phyloP scores from a whole-genome alignment of 805 yeast genomes.

The Myxozyma neotropica region DNA sequence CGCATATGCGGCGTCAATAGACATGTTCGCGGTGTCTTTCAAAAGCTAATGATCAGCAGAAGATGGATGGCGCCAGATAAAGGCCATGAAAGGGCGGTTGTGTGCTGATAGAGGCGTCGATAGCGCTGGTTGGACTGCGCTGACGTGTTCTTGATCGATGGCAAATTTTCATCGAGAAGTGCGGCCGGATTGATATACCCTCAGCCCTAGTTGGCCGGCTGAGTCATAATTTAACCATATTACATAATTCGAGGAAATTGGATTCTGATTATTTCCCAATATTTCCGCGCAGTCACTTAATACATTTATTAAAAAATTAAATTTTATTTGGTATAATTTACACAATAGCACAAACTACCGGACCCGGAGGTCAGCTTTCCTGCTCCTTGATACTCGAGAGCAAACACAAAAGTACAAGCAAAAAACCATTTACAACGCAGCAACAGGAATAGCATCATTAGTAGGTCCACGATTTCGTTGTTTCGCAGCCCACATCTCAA shows the following conservation, averaged over 20 bases:
- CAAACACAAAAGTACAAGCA: background rate
- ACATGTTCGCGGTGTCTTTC: constrained; percentile 19
- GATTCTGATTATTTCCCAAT: too few relatives aligned
- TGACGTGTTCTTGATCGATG: constrained; percentile 9
- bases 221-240: background rate
- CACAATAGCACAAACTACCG: background rate
- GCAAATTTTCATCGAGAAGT: constrained; percentile 4
- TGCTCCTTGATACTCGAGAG: too few relatives aligned
- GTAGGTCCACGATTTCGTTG: background rate
- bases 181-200: background rate
- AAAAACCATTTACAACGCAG: background rate
- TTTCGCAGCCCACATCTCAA: constrained; percentile 26
- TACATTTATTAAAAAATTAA: background rate
- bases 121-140: background rate
- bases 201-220: background rate
- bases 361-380: too few relatives aligned
- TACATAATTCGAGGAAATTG: too few relatives aligned
- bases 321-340: background rate
- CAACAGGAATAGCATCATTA: background rate
- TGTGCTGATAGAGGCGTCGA: background rate
- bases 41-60: constrained; percentile 6
- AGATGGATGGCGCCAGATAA: constrained; percentile 6
- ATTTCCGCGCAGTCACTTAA: too few relatives aligned
- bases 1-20: constrained; percentile 85
- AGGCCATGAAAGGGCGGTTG: background rate